Evolutionary conservation across 176 grass and related monocot species (phyloP).

Genomic region (Alloteropsis semialata): DNA sequence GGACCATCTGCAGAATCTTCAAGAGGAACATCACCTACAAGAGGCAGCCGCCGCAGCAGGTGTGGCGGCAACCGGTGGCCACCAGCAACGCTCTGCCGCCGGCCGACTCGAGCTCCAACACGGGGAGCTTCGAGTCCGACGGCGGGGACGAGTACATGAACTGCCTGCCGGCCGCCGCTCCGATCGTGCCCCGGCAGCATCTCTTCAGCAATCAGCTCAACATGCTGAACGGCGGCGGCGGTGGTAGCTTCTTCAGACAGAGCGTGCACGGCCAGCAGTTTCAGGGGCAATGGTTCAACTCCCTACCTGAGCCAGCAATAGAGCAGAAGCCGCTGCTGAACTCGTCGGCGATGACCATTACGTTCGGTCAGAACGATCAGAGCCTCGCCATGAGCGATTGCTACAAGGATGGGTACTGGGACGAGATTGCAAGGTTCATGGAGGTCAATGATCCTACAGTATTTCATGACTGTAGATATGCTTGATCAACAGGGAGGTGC

Average conservation of each 20-base stretch:
- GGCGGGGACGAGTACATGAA: conserved; percentile 52
- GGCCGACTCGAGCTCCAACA: conserved; percentile 58
- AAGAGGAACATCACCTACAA: conserved; percentile 61
- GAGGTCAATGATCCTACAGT: conserved; percentile 37
- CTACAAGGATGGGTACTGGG: conserved; percentile 57
- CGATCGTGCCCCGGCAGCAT: conserved; percentile 16
- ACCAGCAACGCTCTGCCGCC: not conserved
- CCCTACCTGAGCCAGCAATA: not conserved
- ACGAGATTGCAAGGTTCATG: conserved; percentile 70
- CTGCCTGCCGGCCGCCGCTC: conserved; percentile 4
- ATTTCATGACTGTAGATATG: conserved; percentile 50
- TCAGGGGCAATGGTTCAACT: conserved; percentile 36
- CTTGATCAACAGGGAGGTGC: conserved; percentile 25
- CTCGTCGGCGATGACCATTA: not conserved
- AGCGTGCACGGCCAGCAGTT: conserved; percentile 26
- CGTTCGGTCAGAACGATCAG: conserved; percentile 41
- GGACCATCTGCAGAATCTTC: conserved; percentile 92
- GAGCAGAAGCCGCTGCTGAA: conserved; percentile 41
- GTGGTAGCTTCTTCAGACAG: conserved; percentile 26
- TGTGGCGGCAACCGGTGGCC: conserved; percentile 28
- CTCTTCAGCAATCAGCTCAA: not conserved
- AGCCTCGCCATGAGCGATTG: conserved; percentile 28
- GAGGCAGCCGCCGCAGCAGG: conserved; percentile 43
- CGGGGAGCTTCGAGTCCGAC: conserved; percentile 64
- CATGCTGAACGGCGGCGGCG: not conserved